Conservation (phyloP, 192 early-diverging fungal genomes). For the Rhizoclosmatium sp. region DNA sequence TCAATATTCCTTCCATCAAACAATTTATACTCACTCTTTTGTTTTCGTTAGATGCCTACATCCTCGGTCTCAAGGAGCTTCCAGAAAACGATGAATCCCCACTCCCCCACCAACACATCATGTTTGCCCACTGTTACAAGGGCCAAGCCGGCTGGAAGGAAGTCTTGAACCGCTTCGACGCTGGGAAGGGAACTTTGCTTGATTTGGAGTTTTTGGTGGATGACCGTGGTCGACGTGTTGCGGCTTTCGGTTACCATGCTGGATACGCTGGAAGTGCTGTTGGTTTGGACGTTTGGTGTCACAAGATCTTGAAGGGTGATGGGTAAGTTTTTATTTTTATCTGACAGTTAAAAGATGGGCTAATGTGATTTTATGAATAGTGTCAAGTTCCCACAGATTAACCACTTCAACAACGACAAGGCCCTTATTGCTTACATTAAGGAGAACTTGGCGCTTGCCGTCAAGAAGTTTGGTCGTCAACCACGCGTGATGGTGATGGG, state of each 20-base stretch:
- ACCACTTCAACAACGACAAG: constrained; percentile 86
- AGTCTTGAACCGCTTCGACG: constrained; percentile 82
- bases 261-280: constrained; percentile 95
- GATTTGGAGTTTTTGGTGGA: constrained; percentile 96
- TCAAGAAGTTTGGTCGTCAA: constrained; percentile 63
- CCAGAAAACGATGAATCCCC: constrained; percentile 92
- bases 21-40: not conserved
- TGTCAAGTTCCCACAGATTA: constrained; percentile 73
- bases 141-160: constrained; percentile 93
- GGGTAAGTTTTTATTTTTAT: constrained; percentile 28
- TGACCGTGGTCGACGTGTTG: constrained; percentile 81
- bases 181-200: constrained; percentile 85
- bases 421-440: constrained; percentile 77
- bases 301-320: constrained; percentile 39
- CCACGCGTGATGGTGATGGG: constrained; percentile 98
- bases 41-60: constrained; percentile 74
- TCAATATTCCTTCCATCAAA: not conserved
- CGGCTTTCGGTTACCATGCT: constrained; percentile 96
- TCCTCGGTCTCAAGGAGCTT: constrained; percentile 96
- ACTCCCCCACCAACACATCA: constrained; percentile 92
- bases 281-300: constrained; percentile 89
- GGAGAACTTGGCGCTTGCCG: constrained; percentile 63
- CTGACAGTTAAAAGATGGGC: not conserved
- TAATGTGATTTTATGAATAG: constrained; percentile 8
- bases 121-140: constrained; percentile 99